Evolutionary conservation across 345 rosid genomes (phyloP), one percentile per base, ranked within the genome.

Genomic region (Trapa incisa): DNA sequence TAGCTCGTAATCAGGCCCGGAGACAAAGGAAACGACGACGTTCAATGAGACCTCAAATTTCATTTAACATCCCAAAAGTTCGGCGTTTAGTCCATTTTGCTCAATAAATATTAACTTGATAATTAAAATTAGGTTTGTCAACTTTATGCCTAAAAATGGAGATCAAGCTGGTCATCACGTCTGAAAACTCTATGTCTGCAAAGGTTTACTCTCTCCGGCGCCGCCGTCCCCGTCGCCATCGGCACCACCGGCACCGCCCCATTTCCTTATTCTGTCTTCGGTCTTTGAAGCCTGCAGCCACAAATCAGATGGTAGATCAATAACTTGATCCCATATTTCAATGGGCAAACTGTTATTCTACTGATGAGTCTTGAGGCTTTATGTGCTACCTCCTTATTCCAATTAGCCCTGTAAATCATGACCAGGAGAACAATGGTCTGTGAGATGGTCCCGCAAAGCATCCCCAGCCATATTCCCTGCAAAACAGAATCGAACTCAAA

Each of bases 401-500:
- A 89, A 54, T 86, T 85, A 17, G 90, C 84, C 72, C 67, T 90
- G 67, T 76, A 87, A 17, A 87, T 71, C 87, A 90, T 90, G 67
- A 73, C 71, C 14, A 79, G 75, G 1, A 90, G 80, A 4, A 85
- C 78, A 47, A 68, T 58, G 6, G 89, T 84, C 65, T 90, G 97
- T 9, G 80, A 69, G 63, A 79, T 70, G 0, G 88, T 86, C 43
- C 97, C 97, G 2, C 74, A 56, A 33, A 90, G 39, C 97, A 90
- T 90, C 32, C 95, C 90, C 4, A 47, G 68, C 97, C 95, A 90
- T 33, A 90, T 85, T 5, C 95, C 97, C 92, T 90, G 82, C 43
- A 41, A 41, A 41, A 41, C 4, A 41, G 42, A 41, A 41, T 41
- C 43, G 43, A 41, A 8, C 7, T 41, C 43, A 22, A 22, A 22